phyloP scores from a whole-genome alignment of 148 eudicot species.

The Polygonum maritimum region DNA sequence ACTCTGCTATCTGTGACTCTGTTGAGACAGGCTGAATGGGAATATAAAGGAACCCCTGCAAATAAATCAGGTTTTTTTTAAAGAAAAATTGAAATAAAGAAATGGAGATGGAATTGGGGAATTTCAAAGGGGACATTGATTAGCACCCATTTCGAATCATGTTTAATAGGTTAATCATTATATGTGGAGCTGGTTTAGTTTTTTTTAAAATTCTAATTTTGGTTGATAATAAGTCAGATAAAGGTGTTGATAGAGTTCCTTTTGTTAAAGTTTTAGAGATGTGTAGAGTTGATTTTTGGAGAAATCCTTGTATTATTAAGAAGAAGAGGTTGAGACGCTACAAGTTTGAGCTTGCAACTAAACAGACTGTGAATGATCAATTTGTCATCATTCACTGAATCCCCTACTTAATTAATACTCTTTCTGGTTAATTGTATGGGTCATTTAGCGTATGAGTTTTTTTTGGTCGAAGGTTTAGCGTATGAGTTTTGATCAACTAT shows the following conservation, averaged over 20 bases:
- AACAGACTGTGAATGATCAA: background rate
- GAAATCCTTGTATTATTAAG: too few relatives aligned
- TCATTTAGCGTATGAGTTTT: too few relatives aligned
- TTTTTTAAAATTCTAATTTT: too few relatives aligned
- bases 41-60: constrained; percentile 5
- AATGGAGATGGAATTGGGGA: background rate
- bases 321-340: too few relatives aligned
- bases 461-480: too few relatives aligned
- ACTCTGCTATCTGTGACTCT: background rate
- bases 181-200: background rate
- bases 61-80: background rate
- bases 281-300: too few relatives aligned
- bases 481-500: too few relatives aligned
- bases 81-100: background rate
- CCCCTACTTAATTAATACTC: background rate
- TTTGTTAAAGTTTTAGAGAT: too few relatives aligned
- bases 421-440: too few relatives aligned
- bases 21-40: background rate
- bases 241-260: too few relatives aligned
- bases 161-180: background rate
- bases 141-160: background rate
- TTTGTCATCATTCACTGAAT: background rate
- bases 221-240: too few relatives aligned
- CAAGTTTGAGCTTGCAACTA: too few relatives aligned
- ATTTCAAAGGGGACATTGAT: constrained; percentile 2